Percentiles rank a stretch among this genome's conserved stretches.
These are phyloP conservation scores for Cladorrhinum sp. DNA, from an alignment of 2,329 filamentous ascomycete species.

Conservation along the genomic window DNA sequence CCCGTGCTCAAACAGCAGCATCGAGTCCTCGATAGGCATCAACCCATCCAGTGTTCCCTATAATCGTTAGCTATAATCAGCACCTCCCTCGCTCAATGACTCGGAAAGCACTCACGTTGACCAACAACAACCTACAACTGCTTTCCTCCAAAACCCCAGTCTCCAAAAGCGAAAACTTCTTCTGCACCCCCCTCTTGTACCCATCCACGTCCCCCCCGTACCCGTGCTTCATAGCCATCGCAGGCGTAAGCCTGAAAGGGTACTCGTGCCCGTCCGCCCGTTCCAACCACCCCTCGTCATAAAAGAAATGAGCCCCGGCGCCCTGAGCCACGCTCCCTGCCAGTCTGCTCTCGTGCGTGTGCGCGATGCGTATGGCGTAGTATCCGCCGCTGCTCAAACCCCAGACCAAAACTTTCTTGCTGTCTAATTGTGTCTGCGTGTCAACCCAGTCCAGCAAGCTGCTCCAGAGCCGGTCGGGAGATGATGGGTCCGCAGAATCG, in stretches of 20 bases:
- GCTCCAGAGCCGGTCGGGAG: conserved; percentile 60
- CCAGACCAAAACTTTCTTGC: conserved; percentile 57
- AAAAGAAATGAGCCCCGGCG: conserved; percentile 61
- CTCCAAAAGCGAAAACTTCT: conserved; percentile 61
- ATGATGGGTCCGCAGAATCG: conserved; percentile 56
- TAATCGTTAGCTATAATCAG: not conserved
- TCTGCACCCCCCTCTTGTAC: conserved; percentile 52
- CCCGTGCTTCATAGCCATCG: conserved; percentile 61
- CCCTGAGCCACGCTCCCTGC: conserved; percentile 60
- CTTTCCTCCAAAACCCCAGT: conserved; percentile 54
- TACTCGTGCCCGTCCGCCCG: conserved; percentile 65
- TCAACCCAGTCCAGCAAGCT: conserved; percentile 60
- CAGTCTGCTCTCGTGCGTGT: conserved; percentile 58
- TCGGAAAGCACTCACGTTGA: conserved; percentile 49
- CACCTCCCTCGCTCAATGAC: not conserved
- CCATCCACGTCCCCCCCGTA: conserved; percentile 51
- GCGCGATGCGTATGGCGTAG: conserved; percentile 64
- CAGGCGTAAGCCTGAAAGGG: conserved; percentile 54
- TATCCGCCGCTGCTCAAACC: conserved; percentile 65
- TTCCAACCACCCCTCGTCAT: conserved; percentile 57
- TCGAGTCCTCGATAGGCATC: conserved; percentile 66
- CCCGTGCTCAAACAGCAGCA: conserved; percentile 62
- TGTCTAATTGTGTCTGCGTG: conserved; percentile 50
- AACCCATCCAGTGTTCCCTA: conserved; percentile 62
- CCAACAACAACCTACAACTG: conserved; percentile 55